Evolutionary conservation across 768 basidiomycete species (phyloP), one percentile per base, ranked within the genome.

Genomic region (Tricholoma terreum): DNA sequence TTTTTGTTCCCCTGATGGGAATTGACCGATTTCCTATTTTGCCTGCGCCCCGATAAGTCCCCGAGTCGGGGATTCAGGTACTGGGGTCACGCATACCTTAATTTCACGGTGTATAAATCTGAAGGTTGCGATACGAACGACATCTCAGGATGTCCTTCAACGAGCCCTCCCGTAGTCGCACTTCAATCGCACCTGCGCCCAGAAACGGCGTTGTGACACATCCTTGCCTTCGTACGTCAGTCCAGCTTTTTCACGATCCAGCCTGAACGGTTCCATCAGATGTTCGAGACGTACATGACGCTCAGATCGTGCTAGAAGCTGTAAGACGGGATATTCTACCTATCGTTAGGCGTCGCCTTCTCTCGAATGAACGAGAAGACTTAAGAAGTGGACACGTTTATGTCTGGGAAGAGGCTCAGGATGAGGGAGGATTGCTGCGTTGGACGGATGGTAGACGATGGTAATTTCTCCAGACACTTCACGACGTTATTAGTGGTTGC

Each of bases 361-460:
- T 85, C 11, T 76, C 84, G 3, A 83, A 73, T 57, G 89, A 92
- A 67, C 77, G 89, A 43, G 88, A 89, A 33, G 82, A 85, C 40
- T 75, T 92, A 4, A 67, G 68, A 36, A 87, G 88, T 51, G 90
- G 90, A 2, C 87, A 90, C 58, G 81, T 92, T 40, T 92, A 90
- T 63, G 90, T 92, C 36, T 92, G 90, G 90, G 89, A 92, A 63
- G 90, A 92, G 68, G 87, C 88, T 3, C 89, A 87, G 61, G 89
- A 89, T 50, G 86, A 86, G 50, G 84, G 83, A 6, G 76, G 77
- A 15, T 73, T 89, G 35, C 75, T 90, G 56, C 80, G 90, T 22
- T 91, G 90, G 90, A 92, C 90, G 15, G 90, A 92, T 66, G 90
- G 90, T 12, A 77, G 88, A 60, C 76, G 90, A 73, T 92, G 90